Conservation (phyloP, 805 yeast species). For the Diddensiella caesifluorescens region DNA sequence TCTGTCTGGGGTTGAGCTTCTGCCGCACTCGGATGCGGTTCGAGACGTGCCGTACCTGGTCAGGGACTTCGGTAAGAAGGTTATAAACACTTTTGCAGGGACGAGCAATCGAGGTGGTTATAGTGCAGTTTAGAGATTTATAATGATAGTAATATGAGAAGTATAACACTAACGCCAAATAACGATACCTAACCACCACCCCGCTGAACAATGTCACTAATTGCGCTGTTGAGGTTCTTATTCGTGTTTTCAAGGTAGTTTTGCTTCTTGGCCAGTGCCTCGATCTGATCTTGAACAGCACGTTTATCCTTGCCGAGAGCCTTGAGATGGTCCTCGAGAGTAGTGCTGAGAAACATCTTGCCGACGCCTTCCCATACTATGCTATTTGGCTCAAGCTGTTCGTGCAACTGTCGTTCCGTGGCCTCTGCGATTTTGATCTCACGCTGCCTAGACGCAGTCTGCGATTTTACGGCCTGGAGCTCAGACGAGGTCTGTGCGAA, state of each 20-base stretch:
- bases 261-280: slow-evolving; percentile 61
- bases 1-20: slow-evolving; percentile 50
- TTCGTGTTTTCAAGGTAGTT: slow-evolving; percentile 70
- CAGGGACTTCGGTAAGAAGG: slow-evolving; percentile 64
- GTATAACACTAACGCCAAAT: too few relatives aligned
- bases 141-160: slow-evolving; percentile 1
- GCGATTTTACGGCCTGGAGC: slow-evolving; percentile 48
- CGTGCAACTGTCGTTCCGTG: slow-evolving; percentile 52
- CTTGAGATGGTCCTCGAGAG: slow-evolving; percentile 42
- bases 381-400: slow-evolving; percentile 35
- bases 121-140: slow-evolving; percentile 63
- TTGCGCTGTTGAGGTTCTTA: slow-evolving; percentile 61
- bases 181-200: neutral
- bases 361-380: slow-evolving; percentile 86
- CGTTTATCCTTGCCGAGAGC: slow-evolving; percentile 48
- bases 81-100: slow-evolving; percentile 62
- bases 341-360: slow-evolving; percentile 47
- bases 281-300: slow-evolving; percentile 52
- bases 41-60: slow-evolving; percentile 71
- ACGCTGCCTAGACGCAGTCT: slow-evolving; percentile 44
- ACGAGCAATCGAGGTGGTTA: slow-evolving; percentile 73
- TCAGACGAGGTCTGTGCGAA: slow-evolving; percentile 56
- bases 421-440: slow-evolving; percentile 49
- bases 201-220: slow-evolving; percentile 41
- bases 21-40: slow-evolving; percentile 40